Percentiles rank a stretch among this genome's conserved stretches.
These are phyloP conservation scores for Xylaria sp. DNA, from an alignment of 2,329 filamentous ascomycete species.

Conservation along the genomic window DNA sequence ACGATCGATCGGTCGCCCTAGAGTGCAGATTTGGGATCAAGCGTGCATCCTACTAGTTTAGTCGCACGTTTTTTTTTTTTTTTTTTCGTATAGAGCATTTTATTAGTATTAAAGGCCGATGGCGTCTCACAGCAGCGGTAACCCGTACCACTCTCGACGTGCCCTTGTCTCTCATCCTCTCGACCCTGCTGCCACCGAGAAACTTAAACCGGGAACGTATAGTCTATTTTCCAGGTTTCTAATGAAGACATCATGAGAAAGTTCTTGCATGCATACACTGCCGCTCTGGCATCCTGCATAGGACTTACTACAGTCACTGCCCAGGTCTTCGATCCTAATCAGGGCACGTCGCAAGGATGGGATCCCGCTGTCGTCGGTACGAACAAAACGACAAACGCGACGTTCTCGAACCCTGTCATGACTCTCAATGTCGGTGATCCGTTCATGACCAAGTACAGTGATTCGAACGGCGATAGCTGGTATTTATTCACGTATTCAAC, in stretches of 20 bases:
- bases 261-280: constrained; percentile 1
- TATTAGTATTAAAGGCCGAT: constrained; percentile 22
- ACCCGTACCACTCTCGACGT: background rate
- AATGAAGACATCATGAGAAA: constrained; percentile 25
- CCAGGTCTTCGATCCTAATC: constrained; percentile 49
- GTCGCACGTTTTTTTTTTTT: background rate
- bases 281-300: constrained; percentile 20
- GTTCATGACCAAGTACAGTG: constrained; percentile 52
- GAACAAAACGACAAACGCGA: constrained; percentile 51
- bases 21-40: background rate
- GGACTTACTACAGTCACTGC: constrained; percentile 25
- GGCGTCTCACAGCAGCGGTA: constrained; percentile 3
- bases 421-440: constrained; percentile 53
- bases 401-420: constrained; percentile 54
- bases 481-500: constrained; percentile 55
- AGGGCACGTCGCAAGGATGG: constrained; percentile 46
- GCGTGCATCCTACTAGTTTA: background rate
- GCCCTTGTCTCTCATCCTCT: background rate
- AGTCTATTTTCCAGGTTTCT: background rate
- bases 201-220: constrained; percentile 10
- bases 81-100: background rate
- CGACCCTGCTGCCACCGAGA: background rate
- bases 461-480: constrained; percentile 48
- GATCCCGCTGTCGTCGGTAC: constrained; percentile 48
- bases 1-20: constrained; percentile 8